Conservation (phyloP, 2,329 filamentous ascomycete species). For the Epichloe festucae region DNA sequence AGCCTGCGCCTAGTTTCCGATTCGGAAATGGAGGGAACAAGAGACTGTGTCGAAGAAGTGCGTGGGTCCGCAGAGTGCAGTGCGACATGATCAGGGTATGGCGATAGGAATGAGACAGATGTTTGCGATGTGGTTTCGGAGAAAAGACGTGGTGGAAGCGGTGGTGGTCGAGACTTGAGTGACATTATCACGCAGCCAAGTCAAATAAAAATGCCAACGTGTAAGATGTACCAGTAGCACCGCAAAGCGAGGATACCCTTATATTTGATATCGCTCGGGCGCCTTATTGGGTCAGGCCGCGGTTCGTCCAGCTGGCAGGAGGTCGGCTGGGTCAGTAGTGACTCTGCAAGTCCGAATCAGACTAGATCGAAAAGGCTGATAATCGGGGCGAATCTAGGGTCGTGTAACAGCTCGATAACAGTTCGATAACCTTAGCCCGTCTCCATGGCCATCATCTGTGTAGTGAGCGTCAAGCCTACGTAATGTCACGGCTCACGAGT, state of each 20-base stretch:
- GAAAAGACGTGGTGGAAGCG: background rate
- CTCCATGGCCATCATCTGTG: background rate
- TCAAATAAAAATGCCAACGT: background rate
- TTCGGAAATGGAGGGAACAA: slow-evolving; percentile 17
- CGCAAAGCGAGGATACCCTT: too few relatives aligned
- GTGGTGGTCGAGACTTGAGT: background rate
- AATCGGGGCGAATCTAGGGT: background rate
- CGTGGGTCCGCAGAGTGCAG: slow-evolving; percentile 26
- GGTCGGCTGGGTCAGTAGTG: background rate
- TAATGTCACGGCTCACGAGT: too few relatives aligned
- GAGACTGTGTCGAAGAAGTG: slow-evolving; percentile 34
- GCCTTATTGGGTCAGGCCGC: background rate
- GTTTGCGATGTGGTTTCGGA: background rate
- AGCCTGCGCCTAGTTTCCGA: slow-evolving; percentile 38
- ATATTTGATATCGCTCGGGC: too few relatives aligned
- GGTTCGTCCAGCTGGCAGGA: background rate
- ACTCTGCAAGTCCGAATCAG: background rate
- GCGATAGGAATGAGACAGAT: background rate
- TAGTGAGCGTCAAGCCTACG: too few relatives aligned
- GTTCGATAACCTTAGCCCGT: background rate
- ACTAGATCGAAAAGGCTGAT: background rate
- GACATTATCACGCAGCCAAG: background rate
- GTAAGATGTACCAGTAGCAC: too few relatives aligned
- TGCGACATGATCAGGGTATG: background rate
- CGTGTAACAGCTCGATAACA: background rate